phyloP scores from a whole-genome alignment of 2,329 filamentous ascomycete genomes.

The Xylariales sp. region DNA sequence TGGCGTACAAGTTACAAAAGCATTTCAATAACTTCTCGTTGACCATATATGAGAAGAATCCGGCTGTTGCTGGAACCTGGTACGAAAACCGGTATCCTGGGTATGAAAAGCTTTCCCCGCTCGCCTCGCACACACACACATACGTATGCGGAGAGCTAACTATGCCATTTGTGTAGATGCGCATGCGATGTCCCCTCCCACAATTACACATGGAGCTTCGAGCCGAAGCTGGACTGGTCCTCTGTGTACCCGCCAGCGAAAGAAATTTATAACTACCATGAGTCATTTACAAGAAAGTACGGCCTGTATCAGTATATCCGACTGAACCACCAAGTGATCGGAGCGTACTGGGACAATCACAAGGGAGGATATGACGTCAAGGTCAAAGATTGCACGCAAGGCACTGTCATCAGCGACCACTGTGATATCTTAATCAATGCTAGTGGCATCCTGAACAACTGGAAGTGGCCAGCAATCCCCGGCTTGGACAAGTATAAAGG shows the following conservation, averaged over 20 bases:
- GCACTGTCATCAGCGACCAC: slow-evolving; percentile 10
- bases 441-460: slow-evolving; percentile 43
- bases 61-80: slow-evolving; percentile 42
- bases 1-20: slow-evolving; percentile 43
- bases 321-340: slow-evolving; percentile 10
- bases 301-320: slow-evolving; percentile 20
- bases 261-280: slow-evolving; percentile 38
- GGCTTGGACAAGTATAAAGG: slow-evolving; percentile 41
- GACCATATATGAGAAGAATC: slow-evolving; percentile 43
- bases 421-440: slow-evolving; percentile 31
- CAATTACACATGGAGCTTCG: slow-evolving; percentile 47
- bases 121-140: too few relatives aligned
- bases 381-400: slow-evolving; percentile 27
- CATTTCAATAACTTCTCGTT: slow-evolving; percentile 35
- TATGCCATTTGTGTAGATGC: slow-evolving; percentile 20
- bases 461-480: slow-evolving; percentile 43
- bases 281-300: slow-evolving; percentile 34
- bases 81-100: slow-evolving; percentile 44
- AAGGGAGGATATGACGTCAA: slow-evolving; percentile 28
- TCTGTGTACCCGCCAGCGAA: slow-evolving; percentile 34
- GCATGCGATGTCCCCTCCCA: slow-evolving; percentile 47
- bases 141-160: neutral
- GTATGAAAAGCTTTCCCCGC: slow-evolving; percentile 14
- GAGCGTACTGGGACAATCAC: slow-evolving; percentile 6
- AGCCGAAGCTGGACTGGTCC: slow-evolving; percentile 38